Evolutionary conservation across 805 yeast species (phyloP).

Genomic region (Suhomyces pyralidae): DNA sequence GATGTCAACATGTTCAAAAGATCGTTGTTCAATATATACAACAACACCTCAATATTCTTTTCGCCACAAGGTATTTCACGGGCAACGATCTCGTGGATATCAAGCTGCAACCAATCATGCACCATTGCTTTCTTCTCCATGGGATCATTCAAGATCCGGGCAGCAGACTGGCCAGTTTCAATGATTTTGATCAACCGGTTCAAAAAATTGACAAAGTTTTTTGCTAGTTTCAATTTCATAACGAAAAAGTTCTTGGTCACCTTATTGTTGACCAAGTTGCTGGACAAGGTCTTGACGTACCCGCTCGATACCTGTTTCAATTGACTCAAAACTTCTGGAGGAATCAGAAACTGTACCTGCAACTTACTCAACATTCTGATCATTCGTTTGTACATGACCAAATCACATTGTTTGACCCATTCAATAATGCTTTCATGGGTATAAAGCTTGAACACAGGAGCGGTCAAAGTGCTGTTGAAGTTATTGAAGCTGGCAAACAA

Average conservation of each 20-base stretch:
- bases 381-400: conserved; percentile 52
- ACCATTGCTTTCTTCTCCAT: conserved; percentile 50
- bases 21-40: conserved; percentile 34
- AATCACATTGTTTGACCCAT: conserved; percentile 72
- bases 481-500: conserved; percentile 51
- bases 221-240: conserved; percentile 54
- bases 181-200: conserved; percentile 53
- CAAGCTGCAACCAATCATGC: conserved; percentile 57
- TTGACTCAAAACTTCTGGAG: conserved; percentile 51
- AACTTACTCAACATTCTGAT: conserved; percentile 61
- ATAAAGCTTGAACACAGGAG: conserved; percentile 60
- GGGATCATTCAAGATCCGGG: conserved; percentile 41
- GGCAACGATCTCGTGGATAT: conserved; percentile 41
- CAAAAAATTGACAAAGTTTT: conserved; percentile 50
- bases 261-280: conserved; percentile 29
- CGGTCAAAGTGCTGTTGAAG: conserved; percentile 55
- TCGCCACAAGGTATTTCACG: conserved; percentile 52
- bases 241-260: conserved; percentile 50
- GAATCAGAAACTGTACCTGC: conserved; percentile 52
- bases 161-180: conserved; percentile 51
- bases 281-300: conserved; percentile 46
- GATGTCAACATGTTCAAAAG: conserved; percentile 8
- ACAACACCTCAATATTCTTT: conserved; percentile 26
- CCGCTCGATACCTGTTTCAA: conserved; percentile 52
- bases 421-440: conserved; percentile 44